Conservation (phyloP, 768 basidiomycete species). For the Phylloporus sp. region DNA sequence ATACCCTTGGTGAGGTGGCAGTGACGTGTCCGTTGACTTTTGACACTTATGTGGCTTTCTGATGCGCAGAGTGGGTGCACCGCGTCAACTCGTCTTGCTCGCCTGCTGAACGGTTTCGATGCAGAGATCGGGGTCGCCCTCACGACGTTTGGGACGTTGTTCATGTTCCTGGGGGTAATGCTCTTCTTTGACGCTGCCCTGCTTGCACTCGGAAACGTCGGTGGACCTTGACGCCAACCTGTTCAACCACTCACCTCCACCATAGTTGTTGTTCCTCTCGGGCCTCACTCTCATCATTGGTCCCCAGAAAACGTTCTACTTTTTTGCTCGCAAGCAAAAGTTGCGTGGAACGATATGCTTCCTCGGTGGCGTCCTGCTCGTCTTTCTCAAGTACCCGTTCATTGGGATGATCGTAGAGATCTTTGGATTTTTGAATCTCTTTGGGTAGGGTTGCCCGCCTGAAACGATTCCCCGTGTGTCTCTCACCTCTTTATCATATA, state of each 20-base stretch:
- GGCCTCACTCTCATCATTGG: constrained; percentile 97
- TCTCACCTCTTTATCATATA: constrained; percentile 31
- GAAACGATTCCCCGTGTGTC: neutral
- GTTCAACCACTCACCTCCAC: constrained; percentile 4
- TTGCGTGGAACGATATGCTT: constrained; percentile 86
- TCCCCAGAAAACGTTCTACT: constrained; percentile 94
- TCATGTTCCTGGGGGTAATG: constrained; percentile 95
- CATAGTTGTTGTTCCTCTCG: constrained; percentile 87
- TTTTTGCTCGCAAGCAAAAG: constrained; percentile 95
- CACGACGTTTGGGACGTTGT: constrained; percentile 90
- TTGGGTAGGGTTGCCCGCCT: constrained; percentile 57
- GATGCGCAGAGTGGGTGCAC: constrained; percentile 43
- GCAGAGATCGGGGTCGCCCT: constrained; percentile 94
- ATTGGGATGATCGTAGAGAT: constrained; percentile 90
- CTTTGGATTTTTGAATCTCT: constrained; percentile 95
- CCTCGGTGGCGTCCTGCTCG: constrained; percentile 84
- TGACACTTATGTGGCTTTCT: constrained; percentile 47
- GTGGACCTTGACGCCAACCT: constrained; percentile 19
- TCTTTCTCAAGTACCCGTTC: constrained; percentile 95
- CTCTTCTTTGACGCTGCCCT: constrained; percentile 96
- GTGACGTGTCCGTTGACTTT: constrained; percentile 20
- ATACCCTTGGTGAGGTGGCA: constrained; percentile 17
- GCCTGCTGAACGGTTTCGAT: neutral
- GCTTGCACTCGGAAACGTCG: constrained; percentile 93
- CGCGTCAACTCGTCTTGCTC: neutral